Evolutionary conservation across 1,284 basidiomycete species (phyloP).

Genomic region (Austroboletus novae-zelandiae): DNA sequence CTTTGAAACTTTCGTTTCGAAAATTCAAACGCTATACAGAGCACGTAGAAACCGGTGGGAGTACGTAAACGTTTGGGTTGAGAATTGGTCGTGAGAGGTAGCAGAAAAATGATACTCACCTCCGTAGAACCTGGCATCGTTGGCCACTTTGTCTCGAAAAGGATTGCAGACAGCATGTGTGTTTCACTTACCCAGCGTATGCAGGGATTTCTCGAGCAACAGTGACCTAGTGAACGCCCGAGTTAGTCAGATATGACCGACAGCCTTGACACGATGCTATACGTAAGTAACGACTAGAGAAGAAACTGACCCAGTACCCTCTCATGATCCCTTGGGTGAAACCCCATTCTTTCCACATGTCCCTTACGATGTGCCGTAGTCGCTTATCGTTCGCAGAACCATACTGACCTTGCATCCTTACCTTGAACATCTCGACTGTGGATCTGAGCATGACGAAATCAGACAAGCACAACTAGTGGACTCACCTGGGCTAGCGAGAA

Average conservation of each 20-base stretch:
- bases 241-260: no score
- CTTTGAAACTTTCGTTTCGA: slow-evolving; percentile 76
- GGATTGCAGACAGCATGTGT: slow-evolving; percentile 15
- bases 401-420: slow-evolving; percentile 97
- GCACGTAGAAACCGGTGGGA: background rate
- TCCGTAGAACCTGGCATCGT: slow-evolving; percentile 61
- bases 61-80: no score
- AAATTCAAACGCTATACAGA: slow-evolving; percentile 75
- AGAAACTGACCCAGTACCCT: slow-evolving; percentile 81
- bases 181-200: slow-evolving; percentile 73
- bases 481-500: slow-evolving; percentile 85
- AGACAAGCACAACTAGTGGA: background rate
- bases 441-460: background rate
- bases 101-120: slow-evolving; percentile 41
- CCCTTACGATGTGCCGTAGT: slow-evolving; percentile 65
- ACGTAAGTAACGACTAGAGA: no score
- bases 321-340: slow-evolving; percentile 89
- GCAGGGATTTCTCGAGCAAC: slow-evolving; percentile 92
- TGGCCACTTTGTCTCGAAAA: background rate
- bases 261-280: no score
- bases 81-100: background rate
- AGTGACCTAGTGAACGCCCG: slow-evolving; percentile 63
- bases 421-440: slow-evolving; percentile 85
- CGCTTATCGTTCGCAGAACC: slow-evolving; percentile 75
- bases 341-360: slow-evolving; percentile 87